These are phyloP conservation scores for Albatrellus sp. DNA, from an alignment of 1,284 basidiomycete species.

Conservation along the genomic window DNA sequence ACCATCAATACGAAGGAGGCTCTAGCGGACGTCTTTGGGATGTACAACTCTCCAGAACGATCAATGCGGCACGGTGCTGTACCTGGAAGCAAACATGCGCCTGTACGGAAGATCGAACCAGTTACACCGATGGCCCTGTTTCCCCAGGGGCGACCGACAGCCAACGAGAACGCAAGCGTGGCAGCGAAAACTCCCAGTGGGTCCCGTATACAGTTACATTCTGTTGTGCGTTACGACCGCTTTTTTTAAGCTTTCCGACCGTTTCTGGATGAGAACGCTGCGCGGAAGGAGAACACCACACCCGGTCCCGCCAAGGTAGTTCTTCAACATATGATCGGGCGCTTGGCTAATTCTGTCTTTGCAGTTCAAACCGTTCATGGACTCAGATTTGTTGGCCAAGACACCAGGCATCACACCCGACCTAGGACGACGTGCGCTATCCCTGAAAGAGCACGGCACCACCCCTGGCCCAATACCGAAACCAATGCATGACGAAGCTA, in stretches of 20 bases:
- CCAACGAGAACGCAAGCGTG: constrained; percentile 23
- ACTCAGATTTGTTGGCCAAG: constrained; percentile 14
- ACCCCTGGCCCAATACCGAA: constrained; percentile 8
- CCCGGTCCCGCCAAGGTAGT: constrained; percentile 34
- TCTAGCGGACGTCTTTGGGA: constrained; percentile 83
- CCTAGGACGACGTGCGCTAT: constrained; percentile 22
- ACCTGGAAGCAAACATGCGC: constrained; percentile 58
- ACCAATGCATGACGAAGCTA: constrained; percentile 17
- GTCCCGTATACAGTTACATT: constrained; percentile 10
- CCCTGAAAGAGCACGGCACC: constrained; percentile 22
- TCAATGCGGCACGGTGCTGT: constrained; percentile 37
- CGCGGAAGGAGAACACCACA: constrained; percentile 28
- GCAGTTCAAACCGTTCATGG: constrained; percentile 21
- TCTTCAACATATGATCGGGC: not conserved
- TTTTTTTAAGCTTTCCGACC: constrained; percentile 20
- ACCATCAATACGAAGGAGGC: constrained; percentile 87
- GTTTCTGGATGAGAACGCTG: constrained; percentile 45
- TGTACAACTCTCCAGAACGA: constrained; percentile 84
- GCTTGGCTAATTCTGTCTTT: constrained; percentile 3
- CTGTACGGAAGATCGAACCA: constrained; percentile 47
- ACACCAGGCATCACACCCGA: constrained; percentile 17
- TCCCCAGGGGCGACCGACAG: constrained; percentile 9
- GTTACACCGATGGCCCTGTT: constrained; percentile 24
- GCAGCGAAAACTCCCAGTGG: constrained; percentile 25
- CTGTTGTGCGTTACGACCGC: not conserved